Percentiles rank a stretch among this genome's conserved stretches.
Evolutionary conservation across 1,284 basidiomycete species (phyloP).

Genomic region (Flammula alnicola): DNA sequence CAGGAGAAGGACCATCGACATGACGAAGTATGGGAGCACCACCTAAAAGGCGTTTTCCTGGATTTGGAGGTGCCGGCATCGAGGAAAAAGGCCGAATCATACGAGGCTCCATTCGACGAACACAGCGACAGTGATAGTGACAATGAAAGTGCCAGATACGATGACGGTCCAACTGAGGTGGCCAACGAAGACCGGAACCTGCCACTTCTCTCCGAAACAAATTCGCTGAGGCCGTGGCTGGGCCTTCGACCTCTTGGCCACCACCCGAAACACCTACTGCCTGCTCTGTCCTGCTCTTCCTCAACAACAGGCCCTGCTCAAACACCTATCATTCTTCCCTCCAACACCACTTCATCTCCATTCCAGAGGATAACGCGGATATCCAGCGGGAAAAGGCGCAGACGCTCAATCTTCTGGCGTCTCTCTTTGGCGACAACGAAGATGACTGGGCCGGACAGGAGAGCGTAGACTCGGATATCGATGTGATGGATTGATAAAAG

Average conservation of each 20-base stretch:
- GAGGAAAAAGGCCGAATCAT: constrained; percentile 2
- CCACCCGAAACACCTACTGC: too few relatives aligned
- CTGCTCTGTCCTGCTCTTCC: too few relatives aligned
- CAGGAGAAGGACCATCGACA: constrained; percentile 63
- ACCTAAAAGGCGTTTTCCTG: constrained; percentile 69
- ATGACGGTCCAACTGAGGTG: neutral
- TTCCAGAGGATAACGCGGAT: constrained; percentile 30
- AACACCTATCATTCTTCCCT: neutral
- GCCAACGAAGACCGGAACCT: neutral
- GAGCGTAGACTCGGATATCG: constrained; percentile 58
- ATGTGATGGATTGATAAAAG: constrained; percentile 41
- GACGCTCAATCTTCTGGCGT: constrained; percentile 52
- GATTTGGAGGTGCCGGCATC: constrained; percentile 42
- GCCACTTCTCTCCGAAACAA: neutral
- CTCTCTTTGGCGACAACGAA: constrained; percentile 52
- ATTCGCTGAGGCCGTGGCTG: neutral
- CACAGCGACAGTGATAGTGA: constrained; percentile 22
- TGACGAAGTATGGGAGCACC: constrained; percentile 68
- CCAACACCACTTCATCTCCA: neutral
- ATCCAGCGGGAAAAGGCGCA: constrained; percentile 50
- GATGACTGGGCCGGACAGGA: constrained; percentile 59
- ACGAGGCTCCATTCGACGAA: constrained; percentile 10
- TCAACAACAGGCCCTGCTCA: neutral
- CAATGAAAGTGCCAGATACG: constrained; percentile 14
- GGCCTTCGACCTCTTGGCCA: too few relatives aligned